phyloP scores from a whole-genome alignment of 306 rosid species.

The Acacia acuminata region DNA sequence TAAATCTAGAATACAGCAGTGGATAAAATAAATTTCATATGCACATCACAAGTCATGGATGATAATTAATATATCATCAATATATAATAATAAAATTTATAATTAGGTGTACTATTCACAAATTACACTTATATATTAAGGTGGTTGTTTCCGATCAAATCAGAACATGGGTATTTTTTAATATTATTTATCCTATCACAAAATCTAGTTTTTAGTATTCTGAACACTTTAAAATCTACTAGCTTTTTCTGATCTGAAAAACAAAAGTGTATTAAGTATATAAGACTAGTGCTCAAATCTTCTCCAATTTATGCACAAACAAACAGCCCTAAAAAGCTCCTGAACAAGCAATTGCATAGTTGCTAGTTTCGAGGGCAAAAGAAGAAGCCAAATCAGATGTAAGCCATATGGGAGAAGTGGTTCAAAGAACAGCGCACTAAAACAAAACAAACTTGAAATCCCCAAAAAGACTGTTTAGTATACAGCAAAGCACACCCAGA shows the following conservation, averaged over 20 bases:
- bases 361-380: conserved; percentile 20
- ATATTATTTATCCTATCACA: no score
- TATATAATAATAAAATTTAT: no score
- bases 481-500: not conserved
- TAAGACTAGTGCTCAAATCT: not conserved
- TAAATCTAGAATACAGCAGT: not conserved
- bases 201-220: not conserved
- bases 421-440: not conserved
- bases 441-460: not conserved
- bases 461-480: not conserved
- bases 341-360: not conserved
- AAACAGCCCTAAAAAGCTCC: not conserved
- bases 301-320: not conserved
- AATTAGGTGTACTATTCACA: not conserved
- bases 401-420: not conserved
- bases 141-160: no score
- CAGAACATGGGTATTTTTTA: not conserved
- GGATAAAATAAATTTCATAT: not conserved
- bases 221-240: not conserved
- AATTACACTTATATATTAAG: not conserved
- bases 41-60: not conserved
- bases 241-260: no score
- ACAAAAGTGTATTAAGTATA: not conserved
- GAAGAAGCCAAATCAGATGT: not conserved
- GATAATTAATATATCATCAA: not conserved